Base-by-base conservation (phyloP, 2,329 filamentous ascomycete species). In the Plenodomus tracheiphilus region DNA sequence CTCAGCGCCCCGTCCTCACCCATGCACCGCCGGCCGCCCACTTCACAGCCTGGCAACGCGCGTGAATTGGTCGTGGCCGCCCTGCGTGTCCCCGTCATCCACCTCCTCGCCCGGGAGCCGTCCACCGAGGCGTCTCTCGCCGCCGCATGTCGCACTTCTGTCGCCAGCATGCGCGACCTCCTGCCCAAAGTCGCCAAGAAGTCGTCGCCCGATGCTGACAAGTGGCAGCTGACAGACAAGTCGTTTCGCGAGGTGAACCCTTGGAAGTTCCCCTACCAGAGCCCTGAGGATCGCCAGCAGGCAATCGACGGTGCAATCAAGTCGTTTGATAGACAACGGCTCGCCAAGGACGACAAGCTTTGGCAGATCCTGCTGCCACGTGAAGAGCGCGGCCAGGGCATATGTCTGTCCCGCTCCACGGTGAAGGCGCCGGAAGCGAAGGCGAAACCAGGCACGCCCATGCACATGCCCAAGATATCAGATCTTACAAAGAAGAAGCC, bases 241-340 rank as follows among this genome's bases (percentile, higher is more conserved):
- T 71, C 74, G 15, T 86, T 80, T 65, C 82, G 81, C 59, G 83
- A 86, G 43, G 71, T 87, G 53, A 82, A 85, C 60, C 77, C 84
- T 9, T 86, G 79, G 76, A 79, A 77, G 7, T 86, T 86, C 61
- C 76, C 76, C 11, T 87, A 85, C 66, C 77, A 75, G 21, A 77
- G 72, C 32, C 63, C 78, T 39, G 77, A 81, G 39, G 81, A 85
- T 47, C 77, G 84, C 16, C 75, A 85, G 53, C 73, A 78, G 44
- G 84, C 83, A 21, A 82, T 86, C 59, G 80, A 85, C 54, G 81
- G 81, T 68, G 83, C 84, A 45, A 80, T 86, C 60, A 80, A 79
- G 44, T 82, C 84, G 37, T 86, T 83, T 65, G 84, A 87, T 68
- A 78, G 84, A 44, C 76, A 82, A 69, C 77, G 84, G 21, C 72